Conservation (phyloP, 176 grass and related monocot genomes). For the Melocanna baccifera region DNA sequence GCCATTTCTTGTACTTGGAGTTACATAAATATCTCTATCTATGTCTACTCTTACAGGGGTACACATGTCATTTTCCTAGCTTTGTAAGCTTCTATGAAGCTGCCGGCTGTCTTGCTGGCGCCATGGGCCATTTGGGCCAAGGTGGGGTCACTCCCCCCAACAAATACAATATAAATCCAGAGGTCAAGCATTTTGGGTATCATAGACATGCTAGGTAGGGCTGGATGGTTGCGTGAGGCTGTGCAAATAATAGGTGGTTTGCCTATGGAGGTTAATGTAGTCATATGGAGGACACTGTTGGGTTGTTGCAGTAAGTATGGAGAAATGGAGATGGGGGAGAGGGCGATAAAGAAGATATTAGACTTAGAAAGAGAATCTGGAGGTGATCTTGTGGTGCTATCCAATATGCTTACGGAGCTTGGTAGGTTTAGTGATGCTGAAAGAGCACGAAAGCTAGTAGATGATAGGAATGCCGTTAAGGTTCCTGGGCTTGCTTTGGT, state of each 20-base stretch:
- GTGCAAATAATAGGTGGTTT: constrained; percentile 55
- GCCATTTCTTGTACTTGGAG: too few relatives aligned
- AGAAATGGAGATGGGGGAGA: constrained; percentile 62
- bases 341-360: constrained; percentile 59
- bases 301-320: constrained; percentile 71
- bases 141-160: too few relatives aligned
- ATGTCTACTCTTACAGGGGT: too few relatives aligned
- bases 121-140: too few relatives aligned
- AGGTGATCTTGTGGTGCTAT: constrained; percentile 57
- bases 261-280: constrained; percentile 51
- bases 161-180: constrained; percentile 51
- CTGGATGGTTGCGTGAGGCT: constrained; percentile 52
- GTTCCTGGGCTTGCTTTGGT: constrained; percentile 57
- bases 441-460: constrained; percentile 42
- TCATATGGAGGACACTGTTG: constrained; percentile 63
- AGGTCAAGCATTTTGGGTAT: constrained; percentile 67
- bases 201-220: constrained; percentile 70
- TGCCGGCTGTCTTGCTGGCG: too few relatives aligned
- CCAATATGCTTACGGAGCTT: constrained; percentile 59
- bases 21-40: too few relatives aligned
- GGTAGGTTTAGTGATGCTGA: constrained; percentile 64
- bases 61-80: too few relatives aligned
- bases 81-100: too few relatives aligned
- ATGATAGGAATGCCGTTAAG: constrained; percentile 47
- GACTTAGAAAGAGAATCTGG: constrained; percentile 49